Conservation (phyloP, 768 basidiomycete species). For the Lanmaoa rubissima region DNA sequence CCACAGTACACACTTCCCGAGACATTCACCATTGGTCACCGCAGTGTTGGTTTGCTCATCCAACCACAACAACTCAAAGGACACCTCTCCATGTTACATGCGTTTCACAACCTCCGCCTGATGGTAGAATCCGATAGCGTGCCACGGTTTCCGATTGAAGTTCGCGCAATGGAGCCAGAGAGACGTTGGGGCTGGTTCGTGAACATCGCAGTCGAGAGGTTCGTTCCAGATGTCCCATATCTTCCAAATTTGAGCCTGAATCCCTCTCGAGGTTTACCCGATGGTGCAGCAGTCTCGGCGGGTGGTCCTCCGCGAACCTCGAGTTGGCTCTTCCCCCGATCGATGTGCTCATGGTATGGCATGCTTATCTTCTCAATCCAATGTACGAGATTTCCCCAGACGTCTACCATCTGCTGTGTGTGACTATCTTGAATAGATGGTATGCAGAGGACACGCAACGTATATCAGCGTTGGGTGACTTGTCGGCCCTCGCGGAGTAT, state of each 20-base stretch:
- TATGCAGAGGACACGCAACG: slow-evolving; percentile 23
- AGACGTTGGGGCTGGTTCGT: slow-evolving; percentile 40
- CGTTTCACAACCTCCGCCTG: slow-evolving; percentile 26
- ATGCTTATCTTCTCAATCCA: slow-evolving; percentile 40
- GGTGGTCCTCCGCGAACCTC: neutral
- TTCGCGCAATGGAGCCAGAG: slow-evolving; percentile 21
- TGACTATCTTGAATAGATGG: slow-evolving; percentile 15
- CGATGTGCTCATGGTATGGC: slow-evolving; percentile 43
- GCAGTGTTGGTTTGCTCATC: slow-evolving; percentile 14
- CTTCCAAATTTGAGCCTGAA: neutral
- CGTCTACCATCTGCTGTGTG: neutral
- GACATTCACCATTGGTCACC: slow-evolving; percentile 12
- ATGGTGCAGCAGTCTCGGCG: slow-evolving; percentile 27
- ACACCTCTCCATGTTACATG: slow-evolving; percentile 30
- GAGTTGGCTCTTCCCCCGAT: slow-evolving; percentile 32
- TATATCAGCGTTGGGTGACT: neutral
- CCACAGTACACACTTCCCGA: slow-evolving; percentile 16
- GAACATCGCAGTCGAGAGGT: slow-evolving; percentile 38
- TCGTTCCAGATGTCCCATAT: neutral
- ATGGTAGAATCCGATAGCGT: slow-evolving; percentile 20
- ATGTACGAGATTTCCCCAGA: slow-evolving; percentile 16
- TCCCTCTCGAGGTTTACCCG: slow-evolving; percentile 30
- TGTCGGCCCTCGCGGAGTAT: slow-evolving; percentile 5
- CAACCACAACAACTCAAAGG: slow-evolving; percentile 27
- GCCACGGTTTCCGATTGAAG: slow-evolving; percentile 7